Conservation (phyloP, 495 filamentous ascomycete species). For the Aspergillus incahuasiensis region DNA sequence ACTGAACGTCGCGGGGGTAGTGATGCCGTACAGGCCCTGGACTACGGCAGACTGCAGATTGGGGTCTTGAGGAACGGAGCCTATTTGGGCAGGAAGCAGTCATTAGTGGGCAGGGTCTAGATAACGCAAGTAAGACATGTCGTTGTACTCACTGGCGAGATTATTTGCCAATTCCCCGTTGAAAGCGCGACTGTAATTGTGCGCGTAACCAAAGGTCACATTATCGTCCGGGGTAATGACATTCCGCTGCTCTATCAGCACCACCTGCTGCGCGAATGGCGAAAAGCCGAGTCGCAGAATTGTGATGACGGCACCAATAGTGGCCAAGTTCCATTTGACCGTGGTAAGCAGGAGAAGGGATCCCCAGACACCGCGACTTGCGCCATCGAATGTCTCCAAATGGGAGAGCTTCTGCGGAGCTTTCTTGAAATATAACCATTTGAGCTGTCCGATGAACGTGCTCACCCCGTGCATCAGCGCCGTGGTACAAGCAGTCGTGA, state of each 20-base stretch:
- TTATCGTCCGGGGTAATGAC: conserved; percentile 1
- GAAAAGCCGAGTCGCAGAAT: conserved; percentile 27
- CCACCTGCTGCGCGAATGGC: conserved; percentile 29
- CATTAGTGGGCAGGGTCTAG: too few species aligned
- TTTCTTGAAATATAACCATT: conserved; percentile 35
- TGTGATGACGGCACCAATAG: conserved; percentile 28
- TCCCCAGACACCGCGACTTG: conserved; percentile 39
- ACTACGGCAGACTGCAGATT: conserved; percentile 15
- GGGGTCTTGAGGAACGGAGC: conserved; percentile 13
- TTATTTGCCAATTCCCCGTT: neutral
- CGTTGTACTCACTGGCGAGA: conserved; percentile 12
- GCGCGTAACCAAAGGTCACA: conserved; percentile 16
- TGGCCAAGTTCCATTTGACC: conserved; percentile 19
- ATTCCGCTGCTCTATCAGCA: conserved; percentile 17
- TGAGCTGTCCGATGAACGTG: conserved; percentile 26
- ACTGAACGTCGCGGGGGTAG: conserved; percentile 10
- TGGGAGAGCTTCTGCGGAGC: conserved; percentile 24
- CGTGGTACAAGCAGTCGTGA: conserved; percentile 16
- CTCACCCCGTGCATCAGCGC: conserved; percentile 19
- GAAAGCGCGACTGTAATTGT: conserved; percentile 12
- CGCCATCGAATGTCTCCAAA: conserved; percentile 37
- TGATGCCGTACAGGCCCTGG: conserved; percentile 15
- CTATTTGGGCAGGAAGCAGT: neutral
- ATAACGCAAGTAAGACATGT: too few species aligned
- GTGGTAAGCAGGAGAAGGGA: conserved; percentile 22